Evolutionary conservation across 2,329 filamentous ascomycete species (phyloP).

Genomic region (Cladosporium sp.): DNA sequence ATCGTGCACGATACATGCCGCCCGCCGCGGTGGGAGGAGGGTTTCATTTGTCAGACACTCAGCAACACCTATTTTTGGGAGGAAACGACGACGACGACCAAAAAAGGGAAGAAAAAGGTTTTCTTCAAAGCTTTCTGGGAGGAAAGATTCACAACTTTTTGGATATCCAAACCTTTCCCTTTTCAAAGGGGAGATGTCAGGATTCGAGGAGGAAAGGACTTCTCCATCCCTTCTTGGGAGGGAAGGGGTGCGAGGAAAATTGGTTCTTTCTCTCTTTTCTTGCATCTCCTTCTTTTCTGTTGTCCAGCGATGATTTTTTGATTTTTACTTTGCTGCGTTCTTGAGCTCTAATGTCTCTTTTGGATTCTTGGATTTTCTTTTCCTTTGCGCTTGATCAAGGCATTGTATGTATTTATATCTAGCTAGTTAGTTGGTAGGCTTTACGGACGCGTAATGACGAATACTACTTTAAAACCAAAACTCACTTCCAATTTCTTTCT

Average conservation of each 20-base stretch:
- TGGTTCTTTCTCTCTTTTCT: background rate
- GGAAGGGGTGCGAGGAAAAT: constrained; percentile 3
- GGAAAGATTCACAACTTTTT: constrained; percentile 1
- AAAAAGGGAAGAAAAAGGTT: background rate
- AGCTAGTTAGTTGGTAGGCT: constrained; percentile 5
- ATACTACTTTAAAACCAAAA: background rate
- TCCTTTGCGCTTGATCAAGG: constrained; percentile 1
- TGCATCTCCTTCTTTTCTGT: background rate
- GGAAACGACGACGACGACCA: background rate
- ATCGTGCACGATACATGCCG: too few relatives aligned
- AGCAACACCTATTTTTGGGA: background rate
- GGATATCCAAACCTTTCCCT: constrained; percentile 6
- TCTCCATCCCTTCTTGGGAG: constrained; percentile 7
- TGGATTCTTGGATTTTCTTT: background rate
- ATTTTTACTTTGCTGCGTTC: constrained; percentile 3
- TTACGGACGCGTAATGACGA: constrained; percentile 12
- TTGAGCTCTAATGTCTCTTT: background rate
- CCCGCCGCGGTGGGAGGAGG: background rate
- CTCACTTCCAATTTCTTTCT: background rate
- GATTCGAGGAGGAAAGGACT: background rate
- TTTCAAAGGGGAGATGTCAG: too few relatives aligned
- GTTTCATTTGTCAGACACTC: background rate
- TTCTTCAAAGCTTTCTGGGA: constrained; percentile 2
- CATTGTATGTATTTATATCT: background rate
- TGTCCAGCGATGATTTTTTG: too few relatives aligned